These are phyloP conservation scores for Piper betle DNA, from an alignment of 164 flowering plant species.

Conservation along the genomic window DNA sequence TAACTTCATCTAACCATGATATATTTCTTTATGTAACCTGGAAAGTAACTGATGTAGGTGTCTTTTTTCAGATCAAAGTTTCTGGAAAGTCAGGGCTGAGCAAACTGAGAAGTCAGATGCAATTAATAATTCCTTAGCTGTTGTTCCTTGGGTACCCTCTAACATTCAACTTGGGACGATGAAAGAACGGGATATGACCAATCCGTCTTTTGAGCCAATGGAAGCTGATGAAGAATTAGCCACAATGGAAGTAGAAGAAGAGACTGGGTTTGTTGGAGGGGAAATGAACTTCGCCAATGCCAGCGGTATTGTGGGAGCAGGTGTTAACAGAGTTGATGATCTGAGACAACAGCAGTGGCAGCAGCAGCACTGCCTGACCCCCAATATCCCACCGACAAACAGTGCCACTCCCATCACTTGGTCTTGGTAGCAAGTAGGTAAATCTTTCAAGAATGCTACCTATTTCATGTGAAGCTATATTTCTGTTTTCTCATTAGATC, in stretches of 20 bases:
- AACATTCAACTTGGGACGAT: slow-evolving; percentile 10
- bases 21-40: too few relatives aligned
- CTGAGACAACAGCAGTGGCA: slow-evolving; percentile 13
- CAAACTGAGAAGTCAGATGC: slow-evolving; percentile 13
- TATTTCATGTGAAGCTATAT: not conserved
- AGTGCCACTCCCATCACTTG: slow-evolving; percentile 40
- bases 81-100: slow-evolving; percentile 9
- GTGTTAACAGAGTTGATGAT: slow-evolving; percentile 19
- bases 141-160: slow-evolving; percentile 54
- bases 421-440: slow-evolving; percentile 16
- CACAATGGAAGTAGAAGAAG: slow-evolving; percentile 45
- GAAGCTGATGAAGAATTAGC: slow-evolving; percentile 35
- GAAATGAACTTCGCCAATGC: not conserved
- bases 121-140: slow-evolving; percentile 25
- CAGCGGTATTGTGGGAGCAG: slow-evolving; percentile 8
- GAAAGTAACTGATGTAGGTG: not conserved
- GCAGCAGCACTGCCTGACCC: slow-evolving; percentile 53
- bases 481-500: too few relatives aligned
- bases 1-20: too few relatives aligned
- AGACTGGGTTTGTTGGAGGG: not conserved
- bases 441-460: not conserved
- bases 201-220: slow-evolving; percentile 25
- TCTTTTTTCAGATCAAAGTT: slow-evolving; percentile 17
- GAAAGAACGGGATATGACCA: not conserved
- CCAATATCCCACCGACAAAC: slow-evolving; percentile 30